A percentile compares a stretch with the other conserved stretches of the same genome.
Evolutionary conservation across 345 rosid species (phyloP).

Genomic region (Populus nigra): DNA sequence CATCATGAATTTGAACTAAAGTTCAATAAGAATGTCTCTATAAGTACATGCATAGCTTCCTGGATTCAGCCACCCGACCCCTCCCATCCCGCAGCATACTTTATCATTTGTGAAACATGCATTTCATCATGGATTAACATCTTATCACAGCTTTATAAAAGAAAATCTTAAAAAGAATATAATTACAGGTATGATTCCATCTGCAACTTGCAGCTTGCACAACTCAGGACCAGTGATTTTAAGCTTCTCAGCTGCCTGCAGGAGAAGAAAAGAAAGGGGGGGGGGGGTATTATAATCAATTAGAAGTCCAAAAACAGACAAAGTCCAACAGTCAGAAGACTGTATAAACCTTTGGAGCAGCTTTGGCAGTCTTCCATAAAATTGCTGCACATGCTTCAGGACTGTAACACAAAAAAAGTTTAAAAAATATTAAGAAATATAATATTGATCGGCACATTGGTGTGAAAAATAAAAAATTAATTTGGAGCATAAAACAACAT

Average conservation of each 20-base stretch:
- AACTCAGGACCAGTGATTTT: constrained; percentile 77
- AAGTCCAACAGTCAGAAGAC: constrained; percentile 11
- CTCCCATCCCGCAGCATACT: background rate
- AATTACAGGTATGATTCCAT: constrained; percentile 81
- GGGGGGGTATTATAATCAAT: background rate
- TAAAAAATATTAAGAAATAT: background rate
- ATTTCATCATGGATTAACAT: constrained; percentile 4
- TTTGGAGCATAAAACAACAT: background rate
- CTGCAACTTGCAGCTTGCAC: constrained; percentile 71
- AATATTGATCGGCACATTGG: background rate
- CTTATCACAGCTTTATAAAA: background rate
- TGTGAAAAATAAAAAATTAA: background rate
- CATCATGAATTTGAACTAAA: constrained; percentile 1
- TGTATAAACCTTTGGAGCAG: constrained; percentile 75
- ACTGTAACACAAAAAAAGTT: constrained; percentile 37
- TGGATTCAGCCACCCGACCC: background rate
- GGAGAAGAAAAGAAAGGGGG: background rate
- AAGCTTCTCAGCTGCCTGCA: constrained; percentile 91
- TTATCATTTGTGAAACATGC: background rate
- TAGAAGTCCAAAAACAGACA: constrained; percentile 10
- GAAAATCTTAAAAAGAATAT: background rate
- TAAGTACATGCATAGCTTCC: background rate
- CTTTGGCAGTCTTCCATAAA: constrained; percentile 87
- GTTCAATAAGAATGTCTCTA: background rate
- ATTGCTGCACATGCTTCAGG: constrained; percentile 99